Conservation (phyloP, 139 green algal genomes). For the Closterium sp. region DNA sequence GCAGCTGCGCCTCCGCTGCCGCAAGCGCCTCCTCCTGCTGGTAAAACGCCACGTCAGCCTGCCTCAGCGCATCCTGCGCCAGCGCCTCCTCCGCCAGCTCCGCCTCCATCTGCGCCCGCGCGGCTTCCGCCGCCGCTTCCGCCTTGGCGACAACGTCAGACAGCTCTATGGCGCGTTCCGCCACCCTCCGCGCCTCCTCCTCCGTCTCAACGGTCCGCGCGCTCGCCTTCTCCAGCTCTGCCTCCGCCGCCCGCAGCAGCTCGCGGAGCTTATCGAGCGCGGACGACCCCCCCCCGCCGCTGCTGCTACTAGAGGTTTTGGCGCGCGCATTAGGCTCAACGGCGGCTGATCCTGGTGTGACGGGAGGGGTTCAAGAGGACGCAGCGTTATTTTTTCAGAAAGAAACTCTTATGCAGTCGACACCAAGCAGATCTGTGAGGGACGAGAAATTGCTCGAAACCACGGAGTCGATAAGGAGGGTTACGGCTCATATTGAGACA, state of each 20-base stretch:
- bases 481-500: background rate
- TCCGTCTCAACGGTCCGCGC: slow-evolving; percentile 18
- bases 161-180: slow-evolving; percentile 30
- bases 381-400: background rate
- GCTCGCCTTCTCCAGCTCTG: slow-evolving; percentile 21
- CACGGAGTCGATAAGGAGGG: background rate
- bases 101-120: slow-evolving; percentile 13
- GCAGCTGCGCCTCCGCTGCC: slow-evolving; percentile 27
- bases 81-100: background rate
- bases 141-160: slow-evolving; percentile 16
- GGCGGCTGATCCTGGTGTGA: background rate
- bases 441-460: background rate
- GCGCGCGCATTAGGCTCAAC: background rate
- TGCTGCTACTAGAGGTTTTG: background rate
- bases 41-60: background rate
- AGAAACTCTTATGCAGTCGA: no score
- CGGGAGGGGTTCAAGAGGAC: background rate
- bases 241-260: slow-evolving; percentile 21
- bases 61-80: slow-evolving; percentile 16
- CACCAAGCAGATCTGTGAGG: background rate
- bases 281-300: background rate
- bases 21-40: slow-evolving; percentile 1
- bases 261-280: background rate
- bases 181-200: slow-evolving; percentile 31
- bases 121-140: background rate